phyloP scores from a whole-genome alignment of 116 monocot genomes.

The Dioscorea cayenensis region DNA sequence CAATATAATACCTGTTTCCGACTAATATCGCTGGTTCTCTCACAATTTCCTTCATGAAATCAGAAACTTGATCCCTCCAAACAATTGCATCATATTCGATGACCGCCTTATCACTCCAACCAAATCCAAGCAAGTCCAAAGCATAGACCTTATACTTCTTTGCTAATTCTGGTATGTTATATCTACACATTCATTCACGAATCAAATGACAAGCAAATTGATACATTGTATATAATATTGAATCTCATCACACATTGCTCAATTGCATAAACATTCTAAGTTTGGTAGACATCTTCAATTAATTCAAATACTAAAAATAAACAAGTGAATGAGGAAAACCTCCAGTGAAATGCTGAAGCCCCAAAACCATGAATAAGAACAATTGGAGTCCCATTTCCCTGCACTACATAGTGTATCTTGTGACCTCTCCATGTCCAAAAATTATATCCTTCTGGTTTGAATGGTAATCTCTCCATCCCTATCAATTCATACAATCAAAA shows the following conservation, averaged over 20 bases:
- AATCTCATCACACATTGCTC: background rate
- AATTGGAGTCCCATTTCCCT: constrained; percentile 70
- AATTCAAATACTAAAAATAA: too few relatives aligned
- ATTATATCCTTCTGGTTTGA: constrained; percentile 83
- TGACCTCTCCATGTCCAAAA: constrained; percentile 91
- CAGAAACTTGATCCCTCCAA: constrained; percentile 87
- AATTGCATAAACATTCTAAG: background rate
- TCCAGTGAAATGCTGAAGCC: constrained; percentile 96
- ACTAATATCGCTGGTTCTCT: constrained; percentile 89
- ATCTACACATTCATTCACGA: constrained; percentile 33
- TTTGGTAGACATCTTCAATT: background rate
- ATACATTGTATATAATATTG: background rate
- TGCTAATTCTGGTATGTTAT: constrained; percentile 89
- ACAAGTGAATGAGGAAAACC: constrained; percentile 28
- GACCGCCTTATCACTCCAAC: constrained; percentile 95
- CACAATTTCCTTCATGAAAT: constrained; percentile 86
- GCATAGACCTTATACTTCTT: constrained; percentile 95
- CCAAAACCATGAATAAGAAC: constrained; percentile 99
- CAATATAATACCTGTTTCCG: constrained; percentile 71
- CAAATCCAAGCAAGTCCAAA: constrained; percentile 89
- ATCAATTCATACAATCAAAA: background rate
- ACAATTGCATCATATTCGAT: constrained; percentile 85
- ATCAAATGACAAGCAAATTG: background rate
- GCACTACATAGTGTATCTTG: constrained; percentile 92
- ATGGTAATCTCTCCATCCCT: constrained; percentile 81